A percentile compares a stretch with the other conserved stretches of the same genome.
These are phyloP conservation scores for Leishmania turanica DNA, from an alignment of 208 protist genomes.

Conservation along the genomic window DNA sequence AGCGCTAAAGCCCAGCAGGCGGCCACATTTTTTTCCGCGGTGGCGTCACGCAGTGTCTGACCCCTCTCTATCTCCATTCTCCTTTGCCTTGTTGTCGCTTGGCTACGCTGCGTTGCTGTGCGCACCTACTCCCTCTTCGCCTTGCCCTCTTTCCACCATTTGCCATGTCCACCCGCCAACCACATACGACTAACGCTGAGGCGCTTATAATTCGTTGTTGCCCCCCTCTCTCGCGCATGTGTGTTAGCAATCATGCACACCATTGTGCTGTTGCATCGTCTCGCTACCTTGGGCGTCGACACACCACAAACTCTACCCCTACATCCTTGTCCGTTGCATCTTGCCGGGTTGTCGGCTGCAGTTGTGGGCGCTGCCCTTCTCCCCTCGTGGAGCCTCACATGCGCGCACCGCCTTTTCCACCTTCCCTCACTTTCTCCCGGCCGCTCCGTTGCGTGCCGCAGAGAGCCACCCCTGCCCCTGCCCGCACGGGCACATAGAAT, in stretches of 20 bases:
- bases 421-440: not conserved
- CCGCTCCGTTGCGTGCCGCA: not conserved
- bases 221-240: not conserved
- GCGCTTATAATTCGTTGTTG: not conserved
- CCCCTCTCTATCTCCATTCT: not conserved
- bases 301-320: not conserved
- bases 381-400: not conserved
- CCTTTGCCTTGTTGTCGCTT: not conserved
- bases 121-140: not conserved
- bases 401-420: not conserved
- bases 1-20: slow-evolving; percentile 11
- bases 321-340: not conserved
- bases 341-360: not conserved
- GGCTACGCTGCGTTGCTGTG: not conserved
- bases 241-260: not conserved
- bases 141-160: not conserved
- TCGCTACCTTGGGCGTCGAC: not conserved
- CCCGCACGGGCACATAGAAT: not conserved
- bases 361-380: not conserved
- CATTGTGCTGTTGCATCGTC: not conserved
- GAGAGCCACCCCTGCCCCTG: not conserved
- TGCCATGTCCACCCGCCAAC: not conserved
- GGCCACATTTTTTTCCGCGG: slow-evolving; percentile 22
- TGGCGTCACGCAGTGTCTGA: not conserved
- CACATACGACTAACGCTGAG: not conserved